Evolutionary conservation across 2,329 filamentous ascomycete genomes (phyloP).

Genomic region (Clarireedia sp.): DNA sequence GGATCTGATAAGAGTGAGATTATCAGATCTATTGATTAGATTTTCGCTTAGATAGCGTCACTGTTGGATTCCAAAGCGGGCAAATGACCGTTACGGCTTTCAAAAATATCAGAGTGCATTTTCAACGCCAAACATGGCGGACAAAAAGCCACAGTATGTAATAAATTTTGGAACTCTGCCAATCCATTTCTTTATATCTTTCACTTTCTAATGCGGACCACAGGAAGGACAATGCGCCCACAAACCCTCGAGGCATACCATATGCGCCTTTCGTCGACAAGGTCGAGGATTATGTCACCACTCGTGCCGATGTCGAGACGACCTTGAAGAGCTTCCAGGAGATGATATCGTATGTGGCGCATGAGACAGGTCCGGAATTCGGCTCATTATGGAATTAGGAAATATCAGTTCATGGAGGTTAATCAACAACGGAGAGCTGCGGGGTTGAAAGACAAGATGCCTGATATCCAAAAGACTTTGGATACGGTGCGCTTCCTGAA

Average conservation of each 20-base stretch:
- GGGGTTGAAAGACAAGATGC: conserved; percentile 88
- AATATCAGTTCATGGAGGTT: conserved; percentile 99
- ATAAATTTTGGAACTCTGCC: not conserved
- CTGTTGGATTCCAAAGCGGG: not conserved
- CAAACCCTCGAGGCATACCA: conserved; percentile 78
- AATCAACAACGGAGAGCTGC: conserved; percentile 78
- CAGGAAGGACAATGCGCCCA: conserved; percentile 38
- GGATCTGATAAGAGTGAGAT: not conserved
- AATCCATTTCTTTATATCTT: not conserved
- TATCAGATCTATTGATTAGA: not conserved
- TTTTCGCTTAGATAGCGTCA: conserved; percentile 14
- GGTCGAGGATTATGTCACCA: conserved; percentile 79
- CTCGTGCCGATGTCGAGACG: conserved; percentile 69
- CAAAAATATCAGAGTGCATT: not conserved
- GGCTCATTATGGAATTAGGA: conserved; percentile 46
- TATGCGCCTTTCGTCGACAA: conserved; percentile 80
- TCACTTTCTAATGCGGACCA: conserved; percentile 10
- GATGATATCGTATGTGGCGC: conserved; percentile 69
- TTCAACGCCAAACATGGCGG: conserved; percentile 21
- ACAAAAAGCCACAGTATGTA: conserved; percentile 23
- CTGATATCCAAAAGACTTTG: conserved; percentile 91
- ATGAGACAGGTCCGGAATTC: not conserved
- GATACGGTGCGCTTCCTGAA: conserved; percentile 85
- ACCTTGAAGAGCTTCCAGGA: conserved; percentile 81
- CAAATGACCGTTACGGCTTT: not conserved